Evolutionary conservation across 352 stramenopile species (phyloP).

Genomic region (Lagenidium sp.): DNA sequence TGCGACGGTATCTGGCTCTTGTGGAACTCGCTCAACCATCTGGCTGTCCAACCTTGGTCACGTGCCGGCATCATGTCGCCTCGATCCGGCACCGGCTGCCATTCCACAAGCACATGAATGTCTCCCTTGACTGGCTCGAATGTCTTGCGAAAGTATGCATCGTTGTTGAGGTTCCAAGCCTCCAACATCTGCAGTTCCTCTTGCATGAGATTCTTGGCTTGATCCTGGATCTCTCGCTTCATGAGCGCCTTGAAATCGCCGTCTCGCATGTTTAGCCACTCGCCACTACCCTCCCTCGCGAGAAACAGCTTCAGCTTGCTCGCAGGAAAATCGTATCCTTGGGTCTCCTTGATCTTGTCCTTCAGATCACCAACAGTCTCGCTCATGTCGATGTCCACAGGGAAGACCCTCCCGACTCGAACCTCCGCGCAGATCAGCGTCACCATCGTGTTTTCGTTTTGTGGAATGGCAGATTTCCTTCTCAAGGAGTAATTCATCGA

Average conservation of each 20-base stretch:
- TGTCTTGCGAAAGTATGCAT: conserved; percentile 8
- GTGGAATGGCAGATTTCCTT: conserved; percentile 3
- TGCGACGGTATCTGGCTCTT: conserved; percentile 8
- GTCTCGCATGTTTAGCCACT: conserved; percentile 12
- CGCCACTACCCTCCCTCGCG: conserved; percentile 6
- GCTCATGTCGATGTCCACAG: conserved; percentile 11
- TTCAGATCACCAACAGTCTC: conserved; percentile 17
- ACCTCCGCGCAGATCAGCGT: conserved; percentile 14
- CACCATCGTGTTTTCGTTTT: conserved; percentile 8
- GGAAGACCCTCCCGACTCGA: conserved; percentile 13
- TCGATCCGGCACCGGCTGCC: background rate
- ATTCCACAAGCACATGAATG: conserved; percentile 16
- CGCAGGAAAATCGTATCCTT: conserved; percentile 3
- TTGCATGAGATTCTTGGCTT: conserved; percentile 13
- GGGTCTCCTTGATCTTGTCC: conserved; percentile 16
- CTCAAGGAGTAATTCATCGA: conserved; percentile 2
- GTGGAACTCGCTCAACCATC: conserved; percentile 8
- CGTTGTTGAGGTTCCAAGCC: conserved; percentile 8
- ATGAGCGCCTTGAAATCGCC: conserved; percentile 3
- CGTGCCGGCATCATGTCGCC: background rate
- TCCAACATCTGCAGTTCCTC: conserved; percentile 5
- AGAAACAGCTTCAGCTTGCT: conserved; percentile 19
- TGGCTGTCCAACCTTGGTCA: conserved; percentile 7
- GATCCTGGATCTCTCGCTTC: conserved; percentile 1
- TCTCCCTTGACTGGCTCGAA: conserved; percentile 9